Evolutionary conservation across 306 rosid genomes (phyloP).

Genomic region (Sesbania bispinosa): DNA sequence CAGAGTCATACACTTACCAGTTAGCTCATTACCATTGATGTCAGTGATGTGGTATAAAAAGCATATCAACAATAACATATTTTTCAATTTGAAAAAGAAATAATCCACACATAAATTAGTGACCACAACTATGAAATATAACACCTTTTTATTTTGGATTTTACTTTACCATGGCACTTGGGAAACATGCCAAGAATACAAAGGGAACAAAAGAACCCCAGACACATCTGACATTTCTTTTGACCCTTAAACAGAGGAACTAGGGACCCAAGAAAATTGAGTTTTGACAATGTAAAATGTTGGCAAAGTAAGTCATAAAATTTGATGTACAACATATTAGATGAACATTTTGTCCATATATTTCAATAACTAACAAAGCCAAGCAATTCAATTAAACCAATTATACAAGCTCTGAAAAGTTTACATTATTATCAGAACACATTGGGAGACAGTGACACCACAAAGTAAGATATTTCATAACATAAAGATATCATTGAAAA

Average conservation of each 20-base stretch:
- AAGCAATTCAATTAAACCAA: not conserved
- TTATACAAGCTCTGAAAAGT: not conserved
- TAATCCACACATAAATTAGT: not conserved
- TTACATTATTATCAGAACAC: not conserved
- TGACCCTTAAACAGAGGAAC: not conserved
- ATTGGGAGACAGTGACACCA: not conserved
- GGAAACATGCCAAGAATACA: not conserved
- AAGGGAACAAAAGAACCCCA: not conserved
- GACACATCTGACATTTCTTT: not conserved
- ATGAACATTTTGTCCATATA: not conserved
- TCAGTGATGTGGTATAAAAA: not conserved
- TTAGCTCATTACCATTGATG: not conserved
- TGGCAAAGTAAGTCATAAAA: not conserved
- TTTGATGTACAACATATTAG: not conserved
- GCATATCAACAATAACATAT: not conserved
- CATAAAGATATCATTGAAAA: not conserved
- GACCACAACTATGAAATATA: not conserved
- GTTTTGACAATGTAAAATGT: not conserved
- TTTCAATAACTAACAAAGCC: not conserved
- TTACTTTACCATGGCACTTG: not conserved
- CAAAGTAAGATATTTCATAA: not conserved
- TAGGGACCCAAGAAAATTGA: not conserved
- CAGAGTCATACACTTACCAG: not conserved
- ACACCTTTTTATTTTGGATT: not conserved
- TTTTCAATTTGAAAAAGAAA: not conserved